A percentile compares a stretch with the other conserved stretches of the same genome.
Evolutionary conservation across 2,329 filamentous ascomycete genomes (phyloP).

Genomic region (Stagonosporopsis chrysanthemi): DNA sequence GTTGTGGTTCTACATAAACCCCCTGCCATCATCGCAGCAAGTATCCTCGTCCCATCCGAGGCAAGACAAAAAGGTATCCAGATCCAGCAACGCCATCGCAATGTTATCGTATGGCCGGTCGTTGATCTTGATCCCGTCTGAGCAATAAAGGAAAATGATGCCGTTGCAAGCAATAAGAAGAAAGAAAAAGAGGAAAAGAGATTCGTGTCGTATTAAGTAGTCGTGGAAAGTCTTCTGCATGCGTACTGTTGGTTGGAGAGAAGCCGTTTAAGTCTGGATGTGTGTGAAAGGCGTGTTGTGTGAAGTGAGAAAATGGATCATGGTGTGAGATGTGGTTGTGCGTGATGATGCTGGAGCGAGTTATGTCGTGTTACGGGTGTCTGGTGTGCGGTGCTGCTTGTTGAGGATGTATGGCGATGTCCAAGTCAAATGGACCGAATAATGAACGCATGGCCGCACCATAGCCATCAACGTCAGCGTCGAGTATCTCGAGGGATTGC

Average conservation of each 20-base stretch:
- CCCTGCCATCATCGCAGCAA: too few species aligned
- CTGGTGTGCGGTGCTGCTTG: background rate
- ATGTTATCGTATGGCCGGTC: too few species aligned
- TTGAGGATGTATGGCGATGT: background rate
- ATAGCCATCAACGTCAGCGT: background rate
- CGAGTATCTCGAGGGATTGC: background rate
- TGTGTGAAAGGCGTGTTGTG: background rate
- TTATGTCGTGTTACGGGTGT: background rate
- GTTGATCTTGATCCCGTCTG: too few species aligned
- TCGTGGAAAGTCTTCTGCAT: background rate
- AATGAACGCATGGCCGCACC: background rate
- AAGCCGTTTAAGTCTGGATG: background rate
- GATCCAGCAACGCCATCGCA: too few species aligned
- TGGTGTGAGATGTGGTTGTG: background rate
- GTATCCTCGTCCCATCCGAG: too few species aligned
- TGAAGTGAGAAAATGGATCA: background rate
- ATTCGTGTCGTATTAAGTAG: constrained; percentile 20
- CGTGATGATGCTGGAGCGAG: background rate
- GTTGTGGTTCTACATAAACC: too few species aligned
- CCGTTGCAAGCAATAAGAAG: background rate
- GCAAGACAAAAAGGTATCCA: too few species aligned
- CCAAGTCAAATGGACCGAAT: background rate
- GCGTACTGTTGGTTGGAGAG: background rate
- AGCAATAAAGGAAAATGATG: background rate
- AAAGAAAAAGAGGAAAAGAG: background rate